Conservation (phyloP, 495 filamentous ascomycete species). For the Xylaria scruposa region DNA sequence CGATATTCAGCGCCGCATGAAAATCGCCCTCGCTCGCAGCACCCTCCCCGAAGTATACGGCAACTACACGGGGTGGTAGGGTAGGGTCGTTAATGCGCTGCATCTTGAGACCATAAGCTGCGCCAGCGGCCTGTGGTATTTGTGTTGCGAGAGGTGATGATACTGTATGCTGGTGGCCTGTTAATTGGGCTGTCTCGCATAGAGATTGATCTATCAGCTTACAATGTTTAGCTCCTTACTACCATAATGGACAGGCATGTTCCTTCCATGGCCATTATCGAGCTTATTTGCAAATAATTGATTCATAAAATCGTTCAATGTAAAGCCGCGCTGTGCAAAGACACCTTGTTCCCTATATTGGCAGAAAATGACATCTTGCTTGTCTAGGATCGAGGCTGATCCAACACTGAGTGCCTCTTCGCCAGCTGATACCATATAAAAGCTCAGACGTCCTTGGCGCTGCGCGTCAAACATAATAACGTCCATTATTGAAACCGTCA, state of each 20-base stretch:
- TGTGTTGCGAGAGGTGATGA: constrained; percentile 94
- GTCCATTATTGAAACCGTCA: constrained; percentile 89
- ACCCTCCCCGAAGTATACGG: constrained; percentile 97
- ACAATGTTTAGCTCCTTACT: constrained; percentile 82
- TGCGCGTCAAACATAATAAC: constrained; percentile 90
- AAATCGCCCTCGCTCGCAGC: constrained; percentile 98
- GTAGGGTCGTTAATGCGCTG: constrained; percentile 75
- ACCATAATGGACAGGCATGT: constrained; percentile 98
- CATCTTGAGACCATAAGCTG: constrained; percentile 93
- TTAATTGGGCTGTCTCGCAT: neutral
- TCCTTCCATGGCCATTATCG: constrained; percentile 82
- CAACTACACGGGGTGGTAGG: constrained; percentile 70
- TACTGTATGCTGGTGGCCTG: constrained; percentile 76
- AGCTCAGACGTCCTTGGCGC: constrained; percentile 82
- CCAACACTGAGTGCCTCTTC: constrained; percentile 95
- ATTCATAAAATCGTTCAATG: constrained; percentile 87
- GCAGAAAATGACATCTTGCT: constrained; percentile 89
- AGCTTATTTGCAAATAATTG: constrained; percentile 91
- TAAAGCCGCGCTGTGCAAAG: constrained; percentile 88
- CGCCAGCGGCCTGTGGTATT: constrained; percentile 91
- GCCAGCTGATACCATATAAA: constrained; percentile 97
- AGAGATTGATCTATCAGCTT: constrained; percentile 33
- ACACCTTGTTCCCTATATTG: constrained; percentile 96
- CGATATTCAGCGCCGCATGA: constrained; percentile 95
- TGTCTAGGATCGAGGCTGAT: constrained; percentile 78